A percentile compares a stretch with the other conserved stretches of the same genome.
Evolutionary conservation across 1,139 yeast species (phyloP).

Genomic region (Kazachstania sp.): DNA sequence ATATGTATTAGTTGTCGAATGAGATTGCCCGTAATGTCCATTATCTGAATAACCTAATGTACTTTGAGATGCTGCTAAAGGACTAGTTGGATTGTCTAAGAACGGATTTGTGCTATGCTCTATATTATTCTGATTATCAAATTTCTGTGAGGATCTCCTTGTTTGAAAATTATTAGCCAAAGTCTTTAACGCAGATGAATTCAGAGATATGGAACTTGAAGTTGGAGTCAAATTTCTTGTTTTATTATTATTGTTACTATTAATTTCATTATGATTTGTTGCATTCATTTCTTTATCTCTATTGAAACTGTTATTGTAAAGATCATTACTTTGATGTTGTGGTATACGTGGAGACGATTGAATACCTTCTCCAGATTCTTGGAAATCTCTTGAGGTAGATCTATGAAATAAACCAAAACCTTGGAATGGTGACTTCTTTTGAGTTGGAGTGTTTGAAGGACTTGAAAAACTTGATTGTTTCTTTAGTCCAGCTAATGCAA

Average conservation of each 20-base stretch:
- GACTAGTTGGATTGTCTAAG: slow-evolving; percentile 5
- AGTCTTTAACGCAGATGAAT: slow-evolving; percentile 29
- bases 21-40: not conserved
- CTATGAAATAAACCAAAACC: slow-evolving; percentile 27
- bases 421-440: slow-evolving; percentile 28
- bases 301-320: slow-evolving; percentile 1
- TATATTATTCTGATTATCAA: slow-evolving; percentile 20
- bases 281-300: not conserved
- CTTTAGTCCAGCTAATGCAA: slow-evolving; percentile 22
- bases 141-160: slow-evolving; percentile 38
- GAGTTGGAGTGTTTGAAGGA: slow-evolving; percentile 15
- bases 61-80: not conserved
- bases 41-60: not conserved
- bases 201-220: slow-evolving; percentile 31
- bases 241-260: no score
- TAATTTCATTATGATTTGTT: not conserved
- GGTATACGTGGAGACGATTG: slow-evolving; percentile 6
- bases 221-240: not conserved
- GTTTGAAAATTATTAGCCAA: slow-evolving; percentile 29
- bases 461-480: slow-evolving; percentile 22
- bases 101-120: slow-evolving; percentile 15
- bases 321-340: slow-evolving; percentile 13
- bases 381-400: slow-evolving; percentile 24
- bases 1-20: not conserved
- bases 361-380: slow-evolving; percentile 7